Percentiles rank a stretch among this genome's conserved stretches.
These are phyloP conservation scores for Auxenochlorella protothecoides DNA, from an alignment of 139 green algal genomes.

Conservation along the genomic window DNA sequence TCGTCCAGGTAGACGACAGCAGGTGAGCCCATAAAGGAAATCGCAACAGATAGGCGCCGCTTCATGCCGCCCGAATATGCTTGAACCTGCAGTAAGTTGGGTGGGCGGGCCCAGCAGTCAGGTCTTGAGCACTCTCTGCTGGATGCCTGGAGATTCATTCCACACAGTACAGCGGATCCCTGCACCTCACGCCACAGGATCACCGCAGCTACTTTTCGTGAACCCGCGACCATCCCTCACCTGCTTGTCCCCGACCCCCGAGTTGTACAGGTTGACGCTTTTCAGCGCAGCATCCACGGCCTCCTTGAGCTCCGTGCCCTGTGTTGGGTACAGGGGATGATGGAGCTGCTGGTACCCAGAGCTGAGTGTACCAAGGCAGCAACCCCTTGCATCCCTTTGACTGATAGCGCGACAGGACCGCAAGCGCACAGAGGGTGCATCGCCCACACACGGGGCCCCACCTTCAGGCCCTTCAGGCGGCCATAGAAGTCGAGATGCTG, in stretches of 20 bases:
- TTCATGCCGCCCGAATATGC: slow-evolving; percentile 79
- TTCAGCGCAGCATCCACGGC: slow-evolving; percentile 19
- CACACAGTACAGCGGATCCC: too few relatives aligned
- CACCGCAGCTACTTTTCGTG: too few relatives aligned
- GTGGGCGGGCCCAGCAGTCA: too few relatives aligned
- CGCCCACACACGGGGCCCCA: neutral
- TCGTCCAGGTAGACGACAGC: slow-evolving; percentile 42
- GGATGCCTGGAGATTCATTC: too few relatives aligned
- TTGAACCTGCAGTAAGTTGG: slow-evolving; percentile 15
- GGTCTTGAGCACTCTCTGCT: too few relatives aligned
- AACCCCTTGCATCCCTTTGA: neutral
- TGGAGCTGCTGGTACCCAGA: too few relatives aligned
- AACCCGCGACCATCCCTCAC: neutral
- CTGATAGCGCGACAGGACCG: neutral
- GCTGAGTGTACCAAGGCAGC: too few relatives aligned
- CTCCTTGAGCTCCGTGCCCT: neutral
- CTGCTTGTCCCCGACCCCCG: slow-evolving; percentile 27
- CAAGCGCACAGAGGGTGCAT: neutral
- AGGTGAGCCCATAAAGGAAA: slow-evolving; percentile 67
- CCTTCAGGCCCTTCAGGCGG: slow-evolving; percentile 53
- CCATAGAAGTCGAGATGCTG: slow-evolving; percentile 90
- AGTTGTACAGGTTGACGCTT: slow-evolving; percentile 31
- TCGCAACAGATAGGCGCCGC: slow-evolving; percentile 70
- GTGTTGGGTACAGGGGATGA: too few relatives aligned
- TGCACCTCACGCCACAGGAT: too few relatives aligned